Evolutionary conservation across 371 early-diverging fungal species (phyloP), one percentile per base, ranked within the genome.

Genomic region (Mucor racemosus): DNA sequence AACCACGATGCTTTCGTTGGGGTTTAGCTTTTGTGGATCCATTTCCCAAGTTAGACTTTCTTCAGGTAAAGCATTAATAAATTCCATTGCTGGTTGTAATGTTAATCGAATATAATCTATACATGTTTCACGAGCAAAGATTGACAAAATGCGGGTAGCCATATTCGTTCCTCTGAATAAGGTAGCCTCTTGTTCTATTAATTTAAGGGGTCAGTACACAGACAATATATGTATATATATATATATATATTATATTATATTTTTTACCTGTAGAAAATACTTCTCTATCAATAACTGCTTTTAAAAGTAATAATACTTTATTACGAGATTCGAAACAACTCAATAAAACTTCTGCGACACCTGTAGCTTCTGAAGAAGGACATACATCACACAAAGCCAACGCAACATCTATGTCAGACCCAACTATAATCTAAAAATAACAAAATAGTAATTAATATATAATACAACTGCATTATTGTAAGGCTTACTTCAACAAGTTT

Each of bases 151-250:
- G 17, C 91, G 77, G 0, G 94, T 95, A 2, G 95, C 91, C 73
- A 96, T 89, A 33, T 89, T 91, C 71, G 96, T 96, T 41, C 95
- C 86, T 35, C 97, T 84, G 82, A 97, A 96, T 57, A 97, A 71
- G 60, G 93, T 92, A 8, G 95, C 83, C 31, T 94, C 90, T 62
- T 89, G 80, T 60, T 86, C 26, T 26, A 26, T 1, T 26, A 3
- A 26, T 26, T 26, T 26, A 26, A 26, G 26, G 26, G 26, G 26
- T 26, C 26, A 26, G 26, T 26, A 26, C 3, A 26, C 1, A 26
- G 26, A n/a, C n/a, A n/a, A n/a, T 26, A 26, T 26, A 26, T 26
- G 3, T 26, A 26, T n/a, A 26, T 26, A 26, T 26, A 26, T 26
- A 26, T 26, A 26, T 26, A 26, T 26, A 26, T 1, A 26, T 26